Conservation (phyloP, 176 grass and related monocot genomes). For the Aegilops speltoides region DNA sequence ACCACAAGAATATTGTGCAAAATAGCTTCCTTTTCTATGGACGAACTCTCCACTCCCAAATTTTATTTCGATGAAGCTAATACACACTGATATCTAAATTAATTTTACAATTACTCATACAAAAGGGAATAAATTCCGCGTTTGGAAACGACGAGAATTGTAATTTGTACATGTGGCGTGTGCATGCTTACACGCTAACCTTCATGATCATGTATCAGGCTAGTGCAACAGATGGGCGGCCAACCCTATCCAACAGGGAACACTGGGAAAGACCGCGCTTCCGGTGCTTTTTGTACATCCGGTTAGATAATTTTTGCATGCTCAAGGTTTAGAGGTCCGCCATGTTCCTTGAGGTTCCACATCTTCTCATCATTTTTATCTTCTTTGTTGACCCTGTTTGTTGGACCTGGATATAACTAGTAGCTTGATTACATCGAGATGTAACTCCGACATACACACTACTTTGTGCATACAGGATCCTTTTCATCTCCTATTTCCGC, state of each 20-base stretch:
- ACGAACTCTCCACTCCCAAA: not conserved
- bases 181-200: too few species aligned
- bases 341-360: not conserved
- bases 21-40: not conserved
- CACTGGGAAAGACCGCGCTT: too few species aligned
- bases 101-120: not conserved
- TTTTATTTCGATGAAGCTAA: not conserved
- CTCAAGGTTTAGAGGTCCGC: not conserved
- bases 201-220: too few species aligned
- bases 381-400: not conserved
- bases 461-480: not conserved
- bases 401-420: not conserved
- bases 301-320: too few species aligned
- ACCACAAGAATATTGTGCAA: not conserved
- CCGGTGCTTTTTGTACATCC: too few species aligned
- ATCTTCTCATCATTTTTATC: not conserved
- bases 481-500: rapidly evolving
- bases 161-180: not conserved
- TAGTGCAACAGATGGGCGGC: too few species aligned
- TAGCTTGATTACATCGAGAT: not conserved
- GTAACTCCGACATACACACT: not conserved
- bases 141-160: not conserved
- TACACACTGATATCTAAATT: not conserved
- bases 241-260: too few species aligned
- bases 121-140: too few species aligned